Percentiles rank a stretch among this genome's conserved stretches.
phyloP scores from a whole-genome alignment of 73 alveolate genomes.

The Urostyla sp. region DNA sequence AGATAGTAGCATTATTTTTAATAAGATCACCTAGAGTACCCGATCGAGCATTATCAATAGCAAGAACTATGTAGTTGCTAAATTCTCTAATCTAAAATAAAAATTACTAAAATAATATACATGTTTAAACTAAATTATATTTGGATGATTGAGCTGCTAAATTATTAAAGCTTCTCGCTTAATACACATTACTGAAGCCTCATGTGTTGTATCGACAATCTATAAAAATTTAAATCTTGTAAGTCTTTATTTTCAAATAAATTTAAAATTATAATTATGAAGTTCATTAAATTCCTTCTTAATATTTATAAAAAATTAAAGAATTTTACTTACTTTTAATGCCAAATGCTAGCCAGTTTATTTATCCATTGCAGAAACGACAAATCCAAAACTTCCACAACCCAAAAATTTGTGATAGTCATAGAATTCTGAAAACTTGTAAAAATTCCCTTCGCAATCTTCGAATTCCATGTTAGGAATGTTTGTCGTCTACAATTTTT shows the following conservation, averaged over 20 bases:
- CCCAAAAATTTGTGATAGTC: slow-evolving; percentile 61
- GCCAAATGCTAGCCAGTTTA: slow-evolving; percentile 64
- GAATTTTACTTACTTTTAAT: slow-evolving; percentile 37
- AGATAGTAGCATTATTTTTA: neutral
- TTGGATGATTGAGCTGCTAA: slow-evolving; percentile 4
- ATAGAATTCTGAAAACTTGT: slow-evolving; percentile 40
- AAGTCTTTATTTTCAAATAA: too few species aligned
- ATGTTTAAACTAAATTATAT: slow-evolving; percentile 18
- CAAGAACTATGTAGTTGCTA: slow-evolving; percentile 48
- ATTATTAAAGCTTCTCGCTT: slow-evolving; percentile 55
- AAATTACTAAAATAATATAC: slow-evolving; percentile 11
- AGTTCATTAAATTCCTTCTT: too few species aligned
- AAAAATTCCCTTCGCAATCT: slow-evolving; percentile 32
- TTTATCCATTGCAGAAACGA: slow-evolving; percentile 67
- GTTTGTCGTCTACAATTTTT: slow-evolving; percentile 50
- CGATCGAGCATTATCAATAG: slow-evolving; percentile 57
- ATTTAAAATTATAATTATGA: too few species aligned
- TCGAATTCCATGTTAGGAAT: slow-evolving; percentile 58
- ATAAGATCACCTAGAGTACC: slow-evolving; percentile 68
- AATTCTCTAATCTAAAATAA: slow-evolving; percentile 55
- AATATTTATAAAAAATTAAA: too few species aligned
- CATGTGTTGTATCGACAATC: slow-evolving; percentile 53
- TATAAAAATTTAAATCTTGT: neutral
- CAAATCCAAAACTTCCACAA: slow-evolving; percentile 76
- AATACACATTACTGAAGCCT: slow-evolving; percentile 20